Evolutionary conservation across 140 eudicot species (phyloP).

Genomic region (Flaveria floridana): DNA sequence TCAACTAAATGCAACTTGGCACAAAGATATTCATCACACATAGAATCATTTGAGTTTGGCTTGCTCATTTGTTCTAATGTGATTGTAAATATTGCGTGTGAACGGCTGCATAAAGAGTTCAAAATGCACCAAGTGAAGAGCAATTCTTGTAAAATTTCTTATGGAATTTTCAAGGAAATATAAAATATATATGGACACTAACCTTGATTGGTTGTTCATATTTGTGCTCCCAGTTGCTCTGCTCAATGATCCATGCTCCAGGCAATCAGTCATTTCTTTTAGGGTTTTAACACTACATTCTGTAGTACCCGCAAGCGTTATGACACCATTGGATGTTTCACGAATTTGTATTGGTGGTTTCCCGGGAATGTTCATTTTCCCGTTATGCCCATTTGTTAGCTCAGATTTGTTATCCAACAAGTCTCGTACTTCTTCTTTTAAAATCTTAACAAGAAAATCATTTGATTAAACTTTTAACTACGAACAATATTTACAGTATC

Average conservation of each 20-base stretch:
- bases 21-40: conserved; percentile 86
- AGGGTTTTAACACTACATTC: conserved; percentile 77
- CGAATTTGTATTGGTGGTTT: conserved; percentile 96
- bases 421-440: conserved; percentile 96
- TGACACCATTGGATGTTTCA: conserved; percentile 89
- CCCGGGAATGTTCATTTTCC: conserved; percentile 66
- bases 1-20: conserved; percentile 98
- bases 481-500: not conserved
- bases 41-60: conserved; percentile 51
- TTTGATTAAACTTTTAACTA: conserved; percentile 18
- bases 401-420: conserved; percentile 80
- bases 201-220: conserved; percentile 99
- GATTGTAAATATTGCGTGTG: conserved; percentile 97
- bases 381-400: conserved; percentile 53
- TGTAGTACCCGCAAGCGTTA: conserved; percentile 91
- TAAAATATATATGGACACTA: conserved; percentile 2
- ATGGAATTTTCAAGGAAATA: conserved; percentile 1
- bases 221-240: conserved; percentile 98
- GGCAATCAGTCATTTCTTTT: conserved; percentile 89
- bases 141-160: not conserved
- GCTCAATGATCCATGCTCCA: conserved; percentile 91
- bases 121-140: conserved; percentile 6
- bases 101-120: conserved; percentile 57
- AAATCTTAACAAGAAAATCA: conserved; percentile 53
- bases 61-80: conserved; percentile 92